Conservation (phyloP, 2,329 filamentous ascomycete species). For the Orbilia javanica region DNA sequence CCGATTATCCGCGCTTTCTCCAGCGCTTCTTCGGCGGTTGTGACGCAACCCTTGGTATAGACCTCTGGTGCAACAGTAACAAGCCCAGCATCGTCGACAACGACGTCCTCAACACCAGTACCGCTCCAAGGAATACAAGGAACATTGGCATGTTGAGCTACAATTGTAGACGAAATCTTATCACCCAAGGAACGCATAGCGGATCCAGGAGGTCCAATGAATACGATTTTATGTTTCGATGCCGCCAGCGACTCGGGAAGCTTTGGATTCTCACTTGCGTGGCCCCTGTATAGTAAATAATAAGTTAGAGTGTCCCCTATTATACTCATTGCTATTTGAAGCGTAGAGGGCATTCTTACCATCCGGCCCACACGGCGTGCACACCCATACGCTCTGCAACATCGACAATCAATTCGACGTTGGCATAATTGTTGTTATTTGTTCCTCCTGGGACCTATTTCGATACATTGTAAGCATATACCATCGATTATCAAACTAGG, state of each 20-base stretch:
- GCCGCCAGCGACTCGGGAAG: conserved; percentile 95
- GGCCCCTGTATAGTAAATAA: conserved; percentile 74
- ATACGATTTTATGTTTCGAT: conserved; percentile 98
- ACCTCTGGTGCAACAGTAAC: conserved; percentile 89
- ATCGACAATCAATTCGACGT: conserved; percentile 98
- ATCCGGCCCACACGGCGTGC: conserved; percentile 98
- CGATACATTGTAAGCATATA: conserved; percentile 13
- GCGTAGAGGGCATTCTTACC: conserved; percentile 71
- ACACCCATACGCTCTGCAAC: conserved; percentile 98
- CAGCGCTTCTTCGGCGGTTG: conserved; percentile 89
- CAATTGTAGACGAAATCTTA: conserved; percentile 99
- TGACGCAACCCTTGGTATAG: conserved; percentile 91
- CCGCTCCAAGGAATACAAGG: conserved; percentile 99
- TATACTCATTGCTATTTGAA: not conserved
- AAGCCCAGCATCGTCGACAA: conserved; percentile 78
- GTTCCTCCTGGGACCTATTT: conserved; percentile 88
- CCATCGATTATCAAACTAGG: conserved; percentile 10
- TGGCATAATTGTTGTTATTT: conserved; percentile 99
- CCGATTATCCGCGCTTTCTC: conserved; percentile 88
- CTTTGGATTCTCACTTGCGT: conserved; percentile 98
- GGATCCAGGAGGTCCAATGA: conserved; percentile 96
- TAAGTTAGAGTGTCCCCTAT: conserved; percentile 15
- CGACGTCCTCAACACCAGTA: conserved; percentile 85
- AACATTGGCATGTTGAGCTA: conserved; percentile 94
- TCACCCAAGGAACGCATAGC: conserved; percentile 99